Evolutionary conservation across 2,329 filamentous ascomycete genomes (phyloP).

Genomic region (Aureobasidium lini): DNA sequence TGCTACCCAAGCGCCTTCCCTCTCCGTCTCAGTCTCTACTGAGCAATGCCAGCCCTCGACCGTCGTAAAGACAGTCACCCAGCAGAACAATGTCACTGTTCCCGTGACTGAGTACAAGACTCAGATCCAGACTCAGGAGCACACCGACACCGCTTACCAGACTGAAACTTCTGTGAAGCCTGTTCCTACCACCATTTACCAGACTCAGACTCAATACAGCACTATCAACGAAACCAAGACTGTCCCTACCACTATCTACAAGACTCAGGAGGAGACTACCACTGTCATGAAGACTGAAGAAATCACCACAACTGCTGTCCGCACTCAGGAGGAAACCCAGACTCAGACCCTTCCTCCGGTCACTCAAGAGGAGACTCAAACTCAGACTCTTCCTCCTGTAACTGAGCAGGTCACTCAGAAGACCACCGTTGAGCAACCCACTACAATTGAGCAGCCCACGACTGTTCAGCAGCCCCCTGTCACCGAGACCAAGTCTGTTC

Average conservation of each 20-base stretch:
- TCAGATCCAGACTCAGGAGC: neutral
- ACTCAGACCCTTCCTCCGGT: neutral
- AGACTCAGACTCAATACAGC: neutral
- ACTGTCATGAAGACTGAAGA: neutral
- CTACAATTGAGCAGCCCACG: neutral
- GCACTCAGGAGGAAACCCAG: neutral
- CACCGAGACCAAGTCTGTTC: neutral
- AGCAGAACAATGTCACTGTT: slow-evolving; percentile 2
- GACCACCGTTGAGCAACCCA: neutral
- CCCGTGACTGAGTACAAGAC: neutral
- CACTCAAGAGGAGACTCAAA: neutral
- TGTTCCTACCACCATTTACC: slow-evolving; percentile 1
- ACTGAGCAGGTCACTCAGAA: neutral
- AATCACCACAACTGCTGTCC: neutral
- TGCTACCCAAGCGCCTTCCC: neutral
- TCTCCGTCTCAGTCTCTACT: neutral
- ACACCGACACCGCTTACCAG: slow-evolving; percentile 3
- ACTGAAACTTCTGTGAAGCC: neutral
- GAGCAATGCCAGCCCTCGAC: neutral
- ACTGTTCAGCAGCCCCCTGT: neutral
- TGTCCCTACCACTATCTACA: slow-evolving; percentile 2
- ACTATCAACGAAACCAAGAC: neutral
- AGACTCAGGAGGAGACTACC: slow-evolving; percentile 1
- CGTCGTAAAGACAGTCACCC: neutral
- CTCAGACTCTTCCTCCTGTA: neutral